Conservation (phyloP, 306 rosid species). For the Lablab purpureus region DNA sequence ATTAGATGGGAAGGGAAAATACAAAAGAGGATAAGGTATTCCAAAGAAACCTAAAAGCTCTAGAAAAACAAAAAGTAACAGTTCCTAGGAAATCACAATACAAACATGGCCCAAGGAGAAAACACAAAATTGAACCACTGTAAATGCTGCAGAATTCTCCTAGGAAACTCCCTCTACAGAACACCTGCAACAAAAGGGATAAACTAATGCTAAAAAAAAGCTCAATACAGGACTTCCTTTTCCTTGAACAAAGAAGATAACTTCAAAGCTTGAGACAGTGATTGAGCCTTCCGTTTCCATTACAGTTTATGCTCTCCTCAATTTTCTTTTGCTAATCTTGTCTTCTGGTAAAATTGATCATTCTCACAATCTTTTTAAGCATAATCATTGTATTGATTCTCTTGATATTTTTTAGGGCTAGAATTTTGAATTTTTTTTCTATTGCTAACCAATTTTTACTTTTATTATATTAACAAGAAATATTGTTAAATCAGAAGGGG, state of each 20-base stretch:
- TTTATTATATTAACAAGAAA: background rate
- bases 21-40: background rate
- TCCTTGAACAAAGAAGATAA: constrained; percentile 13
- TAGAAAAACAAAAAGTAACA: background rate
- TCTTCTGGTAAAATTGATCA: constrained; percentile 25
- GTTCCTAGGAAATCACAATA: background rate
- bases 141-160: constrained; percentile 4
- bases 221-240: constrained; percentile 7
- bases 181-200: background rate
- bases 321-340: background rate
- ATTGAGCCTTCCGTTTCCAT: background rate
- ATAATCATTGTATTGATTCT: constrained; percentile 12
- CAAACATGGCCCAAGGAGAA: constrained; percentile 14
- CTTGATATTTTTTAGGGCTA: constrained; percentile 1
- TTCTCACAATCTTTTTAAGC: constrained; percentile 20
- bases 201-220: background rate
- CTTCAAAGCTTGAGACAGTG: background rate
- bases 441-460: background rate
- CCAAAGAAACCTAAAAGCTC: constrained; percentile 25
- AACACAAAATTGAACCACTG: constrained; percentile 13
- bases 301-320: background rate
- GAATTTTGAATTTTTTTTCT: background rate
- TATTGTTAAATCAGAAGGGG: constrained; percentile 3
- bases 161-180: background rate
- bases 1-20: constrained; percentile 20